Evolutionary conservation across 139 green algal genomes (phyloP).

Genomic region (Pedinophyceae sp.): DNA sequence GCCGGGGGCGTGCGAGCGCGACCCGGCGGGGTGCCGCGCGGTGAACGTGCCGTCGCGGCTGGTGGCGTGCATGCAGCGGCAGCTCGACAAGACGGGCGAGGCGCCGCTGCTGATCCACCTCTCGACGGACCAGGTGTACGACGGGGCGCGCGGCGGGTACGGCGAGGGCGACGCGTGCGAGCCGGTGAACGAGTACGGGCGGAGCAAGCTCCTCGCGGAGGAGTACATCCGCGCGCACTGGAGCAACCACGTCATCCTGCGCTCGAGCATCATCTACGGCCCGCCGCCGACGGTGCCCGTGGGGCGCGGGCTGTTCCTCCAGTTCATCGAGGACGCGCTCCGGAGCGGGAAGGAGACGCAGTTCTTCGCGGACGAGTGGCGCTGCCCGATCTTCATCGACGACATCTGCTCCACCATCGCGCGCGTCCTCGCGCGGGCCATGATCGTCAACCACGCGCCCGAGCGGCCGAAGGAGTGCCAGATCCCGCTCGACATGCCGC

Average conservation of each 20-base stretch:
- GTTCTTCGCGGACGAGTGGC: conserved; percentile 40
- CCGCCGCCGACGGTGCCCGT: conserved; percentile 34
- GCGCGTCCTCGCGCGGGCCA: conserved; percentile 9
- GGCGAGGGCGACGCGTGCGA: conserved; percentile 23
- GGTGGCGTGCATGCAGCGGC: conserved; percentile 15
- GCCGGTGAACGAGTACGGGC: conserved; percentile 64
- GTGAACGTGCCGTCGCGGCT: conserved; percentile 23
- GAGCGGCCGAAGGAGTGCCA: neutral
- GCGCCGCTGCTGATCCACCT: conserved; percentile 48
- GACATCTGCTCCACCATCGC: conserved; percentile 29
- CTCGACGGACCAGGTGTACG: conserved; percentile 53
- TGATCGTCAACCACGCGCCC: neutral
- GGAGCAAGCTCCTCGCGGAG: conserved; percentile 54
- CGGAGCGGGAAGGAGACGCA: conserved; percentile 11
- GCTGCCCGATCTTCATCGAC: conserved; percentile 33
- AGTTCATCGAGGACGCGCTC: conserved; percentile 36
- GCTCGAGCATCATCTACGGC: conserved; percentile 57
- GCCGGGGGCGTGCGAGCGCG: conserved; percentile 35
- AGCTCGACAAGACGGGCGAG: conserved; percentile 2
- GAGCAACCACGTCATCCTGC: conserved; percentile 39
- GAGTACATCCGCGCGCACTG: conserved; percentile 18
- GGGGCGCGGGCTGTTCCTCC: conserved; percentile 35
- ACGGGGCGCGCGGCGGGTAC: conserved; percentile 17
- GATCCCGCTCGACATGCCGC: neutral
- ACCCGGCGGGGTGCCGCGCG: conserved; percentile 18